A percentile compares a stretch with the other conserved stretches of the same genome.
Conservation (phyloP, 2,329 filamentous ascomycete species). For the Aspergillus viridinutans region DNA sequence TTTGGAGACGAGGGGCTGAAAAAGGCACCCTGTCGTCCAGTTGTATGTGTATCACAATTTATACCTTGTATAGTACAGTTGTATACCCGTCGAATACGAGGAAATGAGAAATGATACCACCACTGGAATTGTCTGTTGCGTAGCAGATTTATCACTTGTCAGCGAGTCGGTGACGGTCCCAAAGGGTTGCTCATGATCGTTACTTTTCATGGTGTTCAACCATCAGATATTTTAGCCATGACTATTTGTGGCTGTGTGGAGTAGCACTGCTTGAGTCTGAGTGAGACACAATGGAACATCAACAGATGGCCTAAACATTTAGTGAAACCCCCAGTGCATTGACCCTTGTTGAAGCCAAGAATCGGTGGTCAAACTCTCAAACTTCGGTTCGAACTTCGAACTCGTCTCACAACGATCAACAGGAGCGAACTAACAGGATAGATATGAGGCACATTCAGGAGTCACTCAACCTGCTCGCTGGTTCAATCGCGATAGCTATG, state of each 20-base stretch:
- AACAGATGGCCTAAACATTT: neutral
- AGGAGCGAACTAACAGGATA: neutral
- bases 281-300: neutral
- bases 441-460: neutral
- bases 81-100: neutral
- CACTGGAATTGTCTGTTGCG: neutral
- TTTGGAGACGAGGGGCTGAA: neutral
- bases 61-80: neutral
- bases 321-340: neutral
- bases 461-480: neutral
- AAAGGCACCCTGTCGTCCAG: neutral
- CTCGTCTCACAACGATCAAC: neutral
- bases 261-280: neutral
- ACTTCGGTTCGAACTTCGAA: neutral
- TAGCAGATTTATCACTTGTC: neutral
- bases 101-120: neutral
- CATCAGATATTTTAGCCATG: neutral
- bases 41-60: neutral
- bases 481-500: neutral
- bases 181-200: neutral
- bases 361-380: neutral
- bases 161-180: neutral
- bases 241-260: neutral
- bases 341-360: neutral
- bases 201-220: neutral